Evolutionary conservation across 306 rosid genomes (phyloP).

Genomic region (Lathyrus tuberosus): DNA sequence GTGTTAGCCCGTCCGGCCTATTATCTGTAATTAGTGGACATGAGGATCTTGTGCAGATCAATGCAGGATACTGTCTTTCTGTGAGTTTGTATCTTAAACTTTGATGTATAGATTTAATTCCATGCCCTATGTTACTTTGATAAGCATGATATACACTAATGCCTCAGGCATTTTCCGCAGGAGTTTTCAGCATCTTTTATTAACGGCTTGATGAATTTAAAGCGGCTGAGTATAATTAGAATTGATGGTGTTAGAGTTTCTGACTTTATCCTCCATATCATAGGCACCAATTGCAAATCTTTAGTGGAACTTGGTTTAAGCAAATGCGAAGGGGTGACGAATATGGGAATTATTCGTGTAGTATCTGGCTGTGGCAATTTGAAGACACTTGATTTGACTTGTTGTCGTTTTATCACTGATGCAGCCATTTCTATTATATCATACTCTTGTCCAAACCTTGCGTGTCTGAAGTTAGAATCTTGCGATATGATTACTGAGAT

Average conservation of each 20-base stretch:
- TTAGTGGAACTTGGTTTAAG: constrained; percentile 72
- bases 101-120: constrained; percentile 24
- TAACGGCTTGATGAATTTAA: constrained; percentile 52
- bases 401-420: constrained; percentile 62
- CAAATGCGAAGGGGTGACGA: constrained; percentile 66
- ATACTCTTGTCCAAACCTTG: constrained; percentile 52
- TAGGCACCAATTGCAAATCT: constrained; percentile 55
- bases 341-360: constrained; percentile 54
- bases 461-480: constrained; percentile 67
- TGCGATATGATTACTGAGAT: constrained; percentile 61
- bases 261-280: constrained; percentile 46
- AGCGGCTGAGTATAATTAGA: constrained; percentile 53
- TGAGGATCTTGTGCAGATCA: constrained; percentile 47
- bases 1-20: constrained; percentile 54
- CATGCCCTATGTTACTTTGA: constrained; percentile 1
- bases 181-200: constrained; percentile 51
- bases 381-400: constrained; percentile 64
- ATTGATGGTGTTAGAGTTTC: constrained; percentile 60
- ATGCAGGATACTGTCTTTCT: constrained; percentile 52
- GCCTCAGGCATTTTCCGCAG: constrained; percentile 40
- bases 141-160: constrained; percentile 30
- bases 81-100: constrained; percentile 48
- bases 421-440: constrained; percentile 54
- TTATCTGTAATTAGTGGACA: constrained; percentile 57
- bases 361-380: constrained; percentile 55